These are phyloP conservation scores for Cubamyces sp. DNA, from an alignment of 768 basidiomycete species.

Conservation along the genomic window DNA sequence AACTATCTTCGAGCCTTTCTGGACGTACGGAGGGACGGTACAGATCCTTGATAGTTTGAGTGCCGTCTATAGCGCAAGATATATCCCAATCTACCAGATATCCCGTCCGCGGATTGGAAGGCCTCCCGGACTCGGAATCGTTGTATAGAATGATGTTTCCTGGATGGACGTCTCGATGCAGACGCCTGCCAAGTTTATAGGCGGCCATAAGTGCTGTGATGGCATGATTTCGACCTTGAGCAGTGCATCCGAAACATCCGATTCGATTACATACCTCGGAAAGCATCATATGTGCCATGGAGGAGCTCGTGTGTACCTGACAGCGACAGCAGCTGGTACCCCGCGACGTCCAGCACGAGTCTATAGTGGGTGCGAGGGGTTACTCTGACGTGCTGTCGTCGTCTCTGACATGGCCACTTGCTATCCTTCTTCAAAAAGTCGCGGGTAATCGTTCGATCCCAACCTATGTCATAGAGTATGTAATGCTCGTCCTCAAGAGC, in stretches of 20 bases:
- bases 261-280: neutral
- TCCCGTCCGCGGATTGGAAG: neutral
- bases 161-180: slow-evolving; percentile 14
- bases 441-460: neutral
- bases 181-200: neutral
- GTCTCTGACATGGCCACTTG: neutral
- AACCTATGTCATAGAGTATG: too few relatives aligned
- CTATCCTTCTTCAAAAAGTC: too few relatives aligned
- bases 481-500: neutral
- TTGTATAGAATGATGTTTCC: slow-evolving; percentile 15
- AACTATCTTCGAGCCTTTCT: neutral
- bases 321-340: slow-evolving; percentile 2
- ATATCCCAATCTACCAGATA: slow-evolving; percentile 20
- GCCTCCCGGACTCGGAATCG: neutral
- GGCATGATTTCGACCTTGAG: neutral
- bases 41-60: too few relatives aligned
- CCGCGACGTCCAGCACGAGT: slow-evolving; percentile 3
- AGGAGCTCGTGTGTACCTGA: slow-evolving; percentile 10
- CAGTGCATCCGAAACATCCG: neutral
- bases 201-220: neutral
- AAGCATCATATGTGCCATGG: neutral
- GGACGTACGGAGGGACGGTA: neutral
- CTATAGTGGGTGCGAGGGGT: slow-evolving; percentile 9
- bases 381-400: neutral
- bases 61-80: neutral